Percentiles rank a stretch among this genome's conserved stretches.
Evolutionary conservation across 1,284 basidiomycete species (phyloP).

Genomic region (Trichosporon faecale): DNA sequence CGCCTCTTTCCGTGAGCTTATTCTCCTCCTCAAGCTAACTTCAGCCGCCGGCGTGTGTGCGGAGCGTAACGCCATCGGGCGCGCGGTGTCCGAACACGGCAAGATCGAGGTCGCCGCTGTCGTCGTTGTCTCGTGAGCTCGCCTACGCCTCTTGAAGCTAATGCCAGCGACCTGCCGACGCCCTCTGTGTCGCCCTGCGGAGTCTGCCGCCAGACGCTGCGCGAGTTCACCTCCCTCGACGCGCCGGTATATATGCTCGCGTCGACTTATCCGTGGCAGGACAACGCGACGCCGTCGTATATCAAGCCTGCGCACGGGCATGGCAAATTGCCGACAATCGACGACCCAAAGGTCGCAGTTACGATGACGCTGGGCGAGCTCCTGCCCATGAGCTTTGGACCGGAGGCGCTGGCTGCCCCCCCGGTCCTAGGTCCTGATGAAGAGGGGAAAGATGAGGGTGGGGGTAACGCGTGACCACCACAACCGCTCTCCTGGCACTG

Average conservation of each 20-base stretch:
- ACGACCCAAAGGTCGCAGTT: neutral
- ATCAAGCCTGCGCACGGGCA: neutral
- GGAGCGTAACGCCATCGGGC: constrained; percentile 71
- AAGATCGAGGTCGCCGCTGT: constrained; percentile 2
- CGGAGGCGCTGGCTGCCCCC: constrained; percentile 56
- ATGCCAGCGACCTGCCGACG: constrained; percentile 64
- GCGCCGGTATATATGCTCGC: constrained; percentile 78
- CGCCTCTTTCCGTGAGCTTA: constrained; percentile 72
- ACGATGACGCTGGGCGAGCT: constrained; percentile 64
- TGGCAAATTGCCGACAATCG: neutral
- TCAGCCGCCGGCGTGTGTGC: constrained; percentile 67
- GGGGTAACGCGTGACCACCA: neutral
- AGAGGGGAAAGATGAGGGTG: neutral
- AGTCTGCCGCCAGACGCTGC: constrained; percentile 83
- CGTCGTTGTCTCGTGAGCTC: constrained; percentile 60
- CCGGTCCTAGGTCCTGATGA: neutral
- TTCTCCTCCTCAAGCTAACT: neutral
- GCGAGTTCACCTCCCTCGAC: constrained; percentile 73
- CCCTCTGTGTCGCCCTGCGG: constrained; percentile 76
- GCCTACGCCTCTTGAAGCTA: neutral
- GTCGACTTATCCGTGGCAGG: constrained; percentile 57
- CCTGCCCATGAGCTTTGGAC: constrained; percentile 84
- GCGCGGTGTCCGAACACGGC: neutral
- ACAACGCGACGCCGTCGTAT: constrained; percentile 30
- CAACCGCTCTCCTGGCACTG: neutral